Base-by-base conservation (phyloP, 2,329 filamentous ascomycete genomes). In the Calonectria hongkongensis region DNA sequence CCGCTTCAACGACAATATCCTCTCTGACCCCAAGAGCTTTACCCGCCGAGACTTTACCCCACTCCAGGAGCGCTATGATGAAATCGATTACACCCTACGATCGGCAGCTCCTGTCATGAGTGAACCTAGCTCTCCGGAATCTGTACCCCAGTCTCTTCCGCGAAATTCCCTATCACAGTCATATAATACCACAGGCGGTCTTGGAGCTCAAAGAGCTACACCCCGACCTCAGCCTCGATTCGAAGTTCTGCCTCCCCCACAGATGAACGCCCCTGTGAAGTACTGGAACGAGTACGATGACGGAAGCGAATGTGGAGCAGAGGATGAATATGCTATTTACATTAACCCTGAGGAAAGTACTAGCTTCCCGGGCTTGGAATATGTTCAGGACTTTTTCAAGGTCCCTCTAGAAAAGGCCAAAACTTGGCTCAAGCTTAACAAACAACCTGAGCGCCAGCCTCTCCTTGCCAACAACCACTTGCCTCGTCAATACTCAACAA, bases 231-330 rank as follows among this genome's bases (percentile, higher is more conserved):
- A 76, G 30, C 77, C 79, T 65, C 73, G 39, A 21, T 84, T 84
- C 68, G 79, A 82, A 6, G 76, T 78, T 21, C 75, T 84, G 3
- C 82, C 83, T 3, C 80, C 82, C 12, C 76, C 83, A 6, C 71
- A 77, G 16, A 73, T 78, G 43, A 67, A 78, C 9, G 77, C 82
- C 9, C 81, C 82, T 64, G 79, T 84, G 18, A 86, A 87, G 56
- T 97, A 96, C 81, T 97, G 95, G 94, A 96, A 94, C 82, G 95
- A 97, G 82, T 97, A 96, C 82, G 95, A 97, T 76, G 86, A 96
- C 81, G 94, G 94, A 10, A 95, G 94, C 81, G 94, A 95, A 68
- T 86, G 84, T 2, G 89, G 88, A 63, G 91, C 88, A 16, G 88
- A 91, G 45, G 76, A 76, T 51, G 89, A 89, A 36, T 97, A 95